phyloP scores from a whole-genome alignment of 805 yeast genomes.

The Candida hungchunana region DNA sequence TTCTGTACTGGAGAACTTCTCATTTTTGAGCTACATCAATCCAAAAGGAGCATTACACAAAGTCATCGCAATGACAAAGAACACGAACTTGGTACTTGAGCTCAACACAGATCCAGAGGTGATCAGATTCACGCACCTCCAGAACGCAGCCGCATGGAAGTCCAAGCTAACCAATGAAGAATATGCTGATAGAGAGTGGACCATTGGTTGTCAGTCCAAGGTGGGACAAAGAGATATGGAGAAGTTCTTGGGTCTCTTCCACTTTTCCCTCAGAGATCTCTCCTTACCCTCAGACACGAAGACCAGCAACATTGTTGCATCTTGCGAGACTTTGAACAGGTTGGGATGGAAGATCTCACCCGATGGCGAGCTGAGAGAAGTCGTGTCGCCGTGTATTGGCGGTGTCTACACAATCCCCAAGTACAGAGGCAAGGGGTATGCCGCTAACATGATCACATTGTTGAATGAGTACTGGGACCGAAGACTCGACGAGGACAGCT shows the following conservation, averaged over 20 bases:
- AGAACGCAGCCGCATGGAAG: constrained; percentile 33
- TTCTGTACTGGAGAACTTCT: too few relatives aligned
- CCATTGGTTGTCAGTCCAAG: constrained; percentile 27
- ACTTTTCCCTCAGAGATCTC: constrained; percentile 31
- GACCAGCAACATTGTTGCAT: constrained; percentile 32
- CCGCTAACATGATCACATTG: constrained; percentile 39
- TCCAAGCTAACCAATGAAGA: constrained; percentile 30
- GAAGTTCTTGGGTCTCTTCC: constrained; percentile 30
- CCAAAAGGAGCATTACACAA: too few relatives aligned
- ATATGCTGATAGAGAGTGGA: constrained; percentile 34
- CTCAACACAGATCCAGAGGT: constrained; percentile 28
- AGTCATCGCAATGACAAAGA: constrained; percentile 8
- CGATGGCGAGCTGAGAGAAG: constrained; percentile 26
- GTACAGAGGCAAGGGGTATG: constrained; percentile 54
- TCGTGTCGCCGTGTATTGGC: constrained; percentile 44
- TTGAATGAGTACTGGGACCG: constrained; percentile 34
- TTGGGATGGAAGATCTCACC: constrained; percentile 30
- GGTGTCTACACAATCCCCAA: constrained; percentile 51
- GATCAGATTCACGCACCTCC: constrained; percentile 33
- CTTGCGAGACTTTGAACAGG: constrained; percentile 39
- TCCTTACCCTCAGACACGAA: constrained; percentile 18
- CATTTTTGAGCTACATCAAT: too few relatives aligned
- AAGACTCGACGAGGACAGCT: constrained; percentile 28
- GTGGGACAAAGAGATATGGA: constrained; percentile 21
- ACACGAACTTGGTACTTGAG: constrained; percentile 13